A percentile compares a stretch with the other conserved stretches of the same genome.
Conservation (phyloP, 768 basidiomycete genomes). For the Mycena indigotica region DNA sequence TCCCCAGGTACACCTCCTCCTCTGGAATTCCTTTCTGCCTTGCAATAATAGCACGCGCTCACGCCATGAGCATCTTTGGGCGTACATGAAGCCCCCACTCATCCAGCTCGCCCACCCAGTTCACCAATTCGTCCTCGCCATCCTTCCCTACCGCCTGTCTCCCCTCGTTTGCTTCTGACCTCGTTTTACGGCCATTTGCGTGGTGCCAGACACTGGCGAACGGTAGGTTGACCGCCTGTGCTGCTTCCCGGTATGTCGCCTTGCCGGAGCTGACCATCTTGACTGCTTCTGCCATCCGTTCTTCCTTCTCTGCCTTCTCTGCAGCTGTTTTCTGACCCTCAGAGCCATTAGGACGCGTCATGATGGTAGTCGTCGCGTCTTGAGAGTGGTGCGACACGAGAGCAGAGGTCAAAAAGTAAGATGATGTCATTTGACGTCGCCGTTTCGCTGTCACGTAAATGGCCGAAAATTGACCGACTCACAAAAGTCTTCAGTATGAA, state of each 20-base stretch:
- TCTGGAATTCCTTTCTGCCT: neutral
- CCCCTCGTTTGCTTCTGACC: neutral
- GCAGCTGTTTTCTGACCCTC: neutral
- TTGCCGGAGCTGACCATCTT: neutral
- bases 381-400: neutral
- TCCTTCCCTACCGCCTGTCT: neutral
- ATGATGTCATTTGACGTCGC: neutral
- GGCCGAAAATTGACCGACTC: too few species aligned
- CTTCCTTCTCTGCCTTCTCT: neutral
- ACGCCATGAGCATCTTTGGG: neutral
- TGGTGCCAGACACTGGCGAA: neutral
- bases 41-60: neutral
- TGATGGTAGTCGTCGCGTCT: neutral
- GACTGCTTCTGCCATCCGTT: neutral
- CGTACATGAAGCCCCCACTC: neutral
- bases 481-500: too few species aligned
- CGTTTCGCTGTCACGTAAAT: neutral
- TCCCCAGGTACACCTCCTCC: neutral
- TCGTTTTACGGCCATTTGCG: neutral
- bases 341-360: neutral
- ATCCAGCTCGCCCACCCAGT: slow-evolving; percentile 1
- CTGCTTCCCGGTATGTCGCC: neutral
- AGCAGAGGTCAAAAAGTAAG: neutral
- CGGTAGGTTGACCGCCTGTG: neutral
- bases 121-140: slow-evolving; percentile 1